phyloP scores from a whole-genome alignment of 2,329 filamentous ascomycete genomes.

The Aspergillus oerlinghausenensis region DNA sequence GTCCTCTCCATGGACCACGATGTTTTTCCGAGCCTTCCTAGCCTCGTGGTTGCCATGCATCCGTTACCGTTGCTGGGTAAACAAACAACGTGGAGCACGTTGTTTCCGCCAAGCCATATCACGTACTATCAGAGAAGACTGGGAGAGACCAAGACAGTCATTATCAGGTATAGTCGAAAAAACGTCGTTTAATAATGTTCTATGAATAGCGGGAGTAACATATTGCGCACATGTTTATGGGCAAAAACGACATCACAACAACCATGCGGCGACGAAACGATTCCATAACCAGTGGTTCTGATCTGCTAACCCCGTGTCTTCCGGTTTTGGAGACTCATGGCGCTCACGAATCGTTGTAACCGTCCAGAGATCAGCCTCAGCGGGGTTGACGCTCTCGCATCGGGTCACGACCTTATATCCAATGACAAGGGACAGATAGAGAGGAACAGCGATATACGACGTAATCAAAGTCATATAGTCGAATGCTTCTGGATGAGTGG shows the following conservation, averaged over 20 bases:
- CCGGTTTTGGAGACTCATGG: constrained; percentile 41
- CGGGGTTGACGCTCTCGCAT: constrained; percentile 51
- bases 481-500: constrained; percentile 48
- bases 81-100: background rate
- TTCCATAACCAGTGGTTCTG: background rate
- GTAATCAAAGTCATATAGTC: constrained; percentile 71
- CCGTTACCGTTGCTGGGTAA: background rate
- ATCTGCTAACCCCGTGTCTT: background rate
- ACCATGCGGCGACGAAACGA: constrained; percentile 5
- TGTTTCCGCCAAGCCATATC: background rate
- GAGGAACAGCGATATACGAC: constrained; percentile 68
- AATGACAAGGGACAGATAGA: constrained; percentile 65
- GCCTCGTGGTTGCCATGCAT: background rate
- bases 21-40: background rate
- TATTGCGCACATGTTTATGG: background rate
- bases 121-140: background rate
- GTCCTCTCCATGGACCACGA: background rate
- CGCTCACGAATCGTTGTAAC: constrained; percentile 66
- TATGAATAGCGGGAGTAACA: background rate
- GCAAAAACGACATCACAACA: constrained; percentile 2
- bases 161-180: background rate
- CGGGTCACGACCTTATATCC: constrained; percentile 59
- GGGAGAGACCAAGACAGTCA: background rate
- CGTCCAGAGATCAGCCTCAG: constrained; percentile 62
- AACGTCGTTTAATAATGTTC: background rate